Evolutionary conservation across 2,329 filamentous ascomycete genomes (phyloP).

Genomic region (Neofusicoccum laricinum): DNA sequence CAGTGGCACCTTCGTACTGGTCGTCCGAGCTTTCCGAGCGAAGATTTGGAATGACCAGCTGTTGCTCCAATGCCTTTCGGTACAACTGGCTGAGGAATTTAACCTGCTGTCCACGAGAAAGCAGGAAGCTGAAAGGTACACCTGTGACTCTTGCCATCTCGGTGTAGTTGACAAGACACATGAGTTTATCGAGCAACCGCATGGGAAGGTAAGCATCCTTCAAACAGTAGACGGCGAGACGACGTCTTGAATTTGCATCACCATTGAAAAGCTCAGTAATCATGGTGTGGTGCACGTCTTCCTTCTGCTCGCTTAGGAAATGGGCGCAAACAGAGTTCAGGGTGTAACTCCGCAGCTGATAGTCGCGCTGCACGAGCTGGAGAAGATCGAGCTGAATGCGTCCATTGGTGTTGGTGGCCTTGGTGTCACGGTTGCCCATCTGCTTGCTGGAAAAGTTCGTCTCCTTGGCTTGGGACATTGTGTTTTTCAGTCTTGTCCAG

Average conservation of each 20-base stretch:
- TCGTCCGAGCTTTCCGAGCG: conserved; percentile 69
- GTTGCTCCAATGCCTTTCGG: conserved; percentile 88
- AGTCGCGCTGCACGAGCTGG: conserved; percentile 91
- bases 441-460: conserved; percentile 96
- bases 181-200: conserved; percentile 92
- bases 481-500: conserved; percentile 75
- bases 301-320: conserved; percentile 95
- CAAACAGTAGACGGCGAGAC: conserved; percentile 90
- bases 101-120: conserved; percentile 91
- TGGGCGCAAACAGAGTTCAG: conserved; percentile 94
- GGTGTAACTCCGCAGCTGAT: conserved; percentile 94
- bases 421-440: conserved; percentile 94
- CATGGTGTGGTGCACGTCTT: conserved; percentile 98
- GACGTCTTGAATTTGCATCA: conserved; percentile 84
- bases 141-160: conserved; percentile 99
- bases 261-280: conserved; percentile 98
- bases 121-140: conserved; percentile 91
- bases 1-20: conserved; percentile 95
- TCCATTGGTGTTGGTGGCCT: conserved; percentile 91
- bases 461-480: conserved; percentile 69
- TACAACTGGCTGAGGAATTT: conserved; percentile 98
- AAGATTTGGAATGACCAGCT: conserved; percentile 89
- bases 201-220: conserved; percentile 97
- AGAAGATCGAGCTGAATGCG: conserved; percentile 88
- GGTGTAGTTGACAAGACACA: conserved; percentile 97